Evolutionary conservation across 2,329 filamentous ascomycete genomes (phyloP).

Genomic region (Hymenoscyphus repandus): DNA sequence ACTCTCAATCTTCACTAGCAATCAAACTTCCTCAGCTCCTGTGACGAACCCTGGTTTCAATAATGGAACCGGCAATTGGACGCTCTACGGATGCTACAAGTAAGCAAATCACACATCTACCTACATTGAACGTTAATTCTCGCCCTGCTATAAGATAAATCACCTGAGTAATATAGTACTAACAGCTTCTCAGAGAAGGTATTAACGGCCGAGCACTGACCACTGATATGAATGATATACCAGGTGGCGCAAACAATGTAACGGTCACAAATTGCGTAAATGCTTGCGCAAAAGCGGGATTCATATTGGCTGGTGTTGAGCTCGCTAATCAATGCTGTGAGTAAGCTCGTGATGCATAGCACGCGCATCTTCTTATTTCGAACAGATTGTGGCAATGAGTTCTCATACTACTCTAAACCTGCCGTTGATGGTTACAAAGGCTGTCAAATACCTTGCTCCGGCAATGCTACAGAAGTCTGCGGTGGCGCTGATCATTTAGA

Average conservation of each 20-base stretch:
- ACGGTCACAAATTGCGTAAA: constrained; percentile 15
- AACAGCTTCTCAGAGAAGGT: constrained; percentile 8
- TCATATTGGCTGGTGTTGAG: constrained; percentile 40
- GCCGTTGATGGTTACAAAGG: too few species aligned
- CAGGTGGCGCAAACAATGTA: constrained; percentile 13
- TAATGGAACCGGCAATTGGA: constrained; percentile 6
- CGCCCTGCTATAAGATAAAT: too few species aligned
- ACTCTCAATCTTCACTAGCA: constrained; percentile 23
- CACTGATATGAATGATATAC: neutral
- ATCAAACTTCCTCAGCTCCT: constrained; percentile 10
- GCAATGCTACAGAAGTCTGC: too few species aligned
- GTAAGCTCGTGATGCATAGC: too few species aligned
- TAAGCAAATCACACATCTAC: too few species aligned
- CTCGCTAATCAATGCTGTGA: constrained; percentile 39
- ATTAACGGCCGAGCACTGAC: constrained; percentile 12
- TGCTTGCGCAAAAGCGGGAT: constrained; percentile 21
- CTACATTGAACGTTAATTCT: too few species aligned
- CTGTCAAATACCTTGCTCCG: too few species aligned
- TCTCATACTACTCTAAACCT: too few species aligned
- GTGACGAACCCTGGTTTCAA: constrained; percentile 9
- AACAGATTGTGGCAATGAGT: too few species aligned
- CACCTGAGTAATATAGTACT: neutral
- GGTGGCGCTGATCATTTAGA: too few species aligned
- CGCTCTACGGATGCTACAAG: constrained; percentile 17
- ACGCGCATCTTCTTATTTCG: too few species aligned